Evolutionary conservation across 805 yeast species (phyloP), one percentile per base, ranked within the genome.

Genomic region (Vanderwaltozyma tropicalis): DNA sequence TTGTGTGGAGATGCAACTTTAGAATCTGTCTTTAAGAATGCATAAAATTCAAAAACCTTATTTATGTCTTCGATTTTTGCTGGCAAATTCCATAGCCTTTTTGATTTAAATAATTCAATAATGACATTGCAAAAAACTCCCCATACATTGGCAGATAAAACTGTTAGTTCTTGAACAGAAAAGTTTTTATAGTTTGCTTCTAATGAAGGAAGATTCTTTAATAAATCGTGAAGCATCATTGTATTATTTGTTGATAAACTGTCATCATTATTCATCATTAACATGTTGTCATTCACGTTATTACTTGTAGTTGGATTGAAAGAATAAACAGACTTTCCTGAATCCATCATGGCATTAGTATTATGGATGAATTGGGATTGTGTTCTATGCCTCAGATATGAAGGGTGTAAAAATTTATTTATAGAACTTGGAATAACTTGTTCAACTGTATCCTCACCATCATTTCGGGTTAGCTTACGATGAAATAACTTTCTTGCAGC

Each of bases 361-460:
- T 42, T 52, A 37, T 55, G 57, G 16, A 53, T 49, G 34, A 55
- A 55, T 29, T 57, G 56, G 4, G 57, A 50, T 9, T 59, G 55
- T 1, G 57, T 46, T 41, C 49, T 54, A 39, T 57, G 61, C 32
- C 52, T 55, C 15, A 46, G 49, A 31, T 53, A 53, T 10, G 58
- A 50, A 5, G 59, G 52, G 42, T 57, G 61, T 24, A 57, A 41
- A 45, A 57, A 55, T 40, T 52, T 56, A 37, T 55, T 51, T 32
- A 57, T 38, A 2, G 61, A 47, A 25, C 41, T 52, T 7, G 60
- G 57, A 5, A 50, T 31, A 5, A 45, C 50, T 9, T 50, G 48
- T 24, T 55, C 61, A 15, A 34, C 32, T 9, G 32, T 44, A 24
- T 49, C 56, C 19, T 50, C 47, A 18, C 39, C 38, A 7, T 40